These are phyloP conservation scores for Aspergillus sojae DNA, from an alignment of 2,329 filamentous ascomycete species.

Conservation along the genomic window DNA sequence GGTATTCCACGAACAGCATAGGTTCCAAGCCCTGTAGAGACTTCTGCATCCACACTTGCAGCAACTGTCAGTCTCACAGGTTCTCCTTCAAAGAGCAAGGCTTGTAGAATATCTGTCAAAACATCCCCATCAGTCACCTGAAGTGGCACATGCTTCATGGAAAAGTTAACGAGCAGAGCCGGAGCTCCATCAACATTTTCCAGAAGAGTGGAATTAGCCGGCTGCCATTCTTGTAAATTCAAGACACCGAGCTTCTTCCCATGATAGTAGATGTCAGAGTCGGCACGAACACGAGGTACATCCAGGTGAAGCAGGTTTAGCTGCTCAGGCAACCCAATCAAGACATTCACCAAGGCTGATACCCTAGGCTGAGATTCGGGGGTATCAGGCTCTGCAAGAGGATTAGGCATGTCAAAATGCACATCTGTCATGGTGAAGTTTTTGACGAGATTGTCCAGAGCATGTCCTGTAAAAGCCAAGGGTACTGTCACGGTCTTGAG, in stretches of 20 bases:
- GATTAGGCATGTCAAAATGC: constrained; percentile 81
- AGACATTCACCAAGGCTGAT: constrained; percentile 78
- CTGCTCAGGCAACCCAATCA: constrained; percentile 77
- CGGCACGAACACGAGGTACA: constrained; percentile 74
- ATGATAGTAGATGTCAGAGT: constrained; percentile 79
- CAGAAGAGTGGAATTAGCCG: constrained; percentile 75
- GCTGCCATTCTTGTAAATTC: constrained; percentile 79
- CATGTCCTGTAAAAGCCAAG: constrained; percentile 78
- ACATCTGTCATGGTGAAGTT: constrained; percentile 87
- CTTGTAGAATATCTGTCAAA: constrained; percentile 78
- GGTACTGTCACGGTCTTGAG: constrained; percentile 81
- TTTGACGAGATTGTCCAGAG: constrained; percentile 79
- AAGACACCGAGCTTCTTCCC: constrained; percentile 77
- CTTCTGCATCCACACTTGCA: constrained; percentile 79
- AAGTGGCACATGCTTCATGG: constrained; percentile 76
- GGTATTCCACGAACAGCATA: constrained; percentile 83
- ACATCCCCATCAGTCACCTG: constrained; percentile 78
- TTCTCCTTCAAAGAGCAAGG: constrained; percentile 73
- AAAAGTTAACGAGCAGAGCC: constrained; percentile 72
- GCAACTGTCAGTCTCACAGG: constrained; percentile 72
- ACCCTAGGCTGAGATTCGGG: constrained; percentile 76
- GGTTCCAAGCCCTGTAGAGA: constrained; percentile 78
- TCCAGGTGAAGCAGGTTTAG: constrained; percentile 85
- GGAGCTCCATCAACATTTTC: constrained; percentile 61
- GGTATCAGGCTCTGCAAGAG: constrained; percentile 72